These are phyloP conservation scores for Xylariaceae sp. DNA, from an alignment of 2,329 filamentous ascomycete species.

Conservation along the genomic window DNA sequence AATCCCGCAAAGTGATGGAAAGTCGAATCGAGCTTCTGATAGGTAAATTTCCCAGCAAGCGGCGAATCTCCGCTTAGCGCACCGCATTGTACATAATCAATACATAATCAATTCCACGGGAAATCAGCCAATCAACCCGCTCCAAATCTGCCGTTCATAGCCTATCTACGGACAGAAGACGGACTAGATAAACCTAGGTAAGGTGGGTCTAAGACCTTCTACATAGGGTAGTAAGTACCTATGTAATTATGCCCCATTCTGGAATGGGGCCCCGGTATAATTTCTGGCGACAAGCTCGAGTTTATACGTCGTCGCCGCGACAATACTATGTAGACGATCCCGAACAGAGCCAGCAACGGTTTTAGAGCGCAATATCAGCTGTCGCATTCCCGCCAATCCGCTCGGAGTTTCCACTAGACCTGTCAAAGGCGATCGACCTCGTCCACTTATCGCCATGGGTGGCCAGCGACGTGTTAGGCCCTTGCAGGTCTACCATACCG, in stretches of 20 bases:
- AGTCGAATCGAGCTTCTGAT: background rate
- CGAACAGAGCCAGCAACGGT: no score
- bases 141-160: constrained; percentile 11
- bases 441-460: constrained; percentile 27
- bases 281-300: constrained; percentile 5
- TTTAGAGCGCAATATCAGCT: background rate
- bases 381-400: background rate
- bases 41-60: no score
- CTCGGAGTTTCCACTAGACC: background rate
- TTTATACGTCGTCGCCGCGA: no score
- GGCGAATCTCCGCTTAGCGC: constrained; percentile 6
- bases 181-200: no score
- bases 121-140: constrained; percentile 5
- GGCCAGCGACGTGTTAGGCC: constrained; percentile 34
- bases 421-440: background rate
- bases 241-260: no score
- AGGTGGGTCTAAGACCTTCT: no score
- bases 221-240: no score
- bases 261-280: background rate
- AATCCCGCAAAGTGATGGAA: background rate
- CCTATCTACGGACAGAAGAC: no score
- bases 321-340: no score
- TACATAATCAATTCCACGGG: background rate
- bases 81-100: no score
- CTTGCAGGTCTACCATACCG: constrained; percentile 40